Conservation (phyloP, 495 filamentous ascomycete species). For the Penicillium cataractarum region DNA sequence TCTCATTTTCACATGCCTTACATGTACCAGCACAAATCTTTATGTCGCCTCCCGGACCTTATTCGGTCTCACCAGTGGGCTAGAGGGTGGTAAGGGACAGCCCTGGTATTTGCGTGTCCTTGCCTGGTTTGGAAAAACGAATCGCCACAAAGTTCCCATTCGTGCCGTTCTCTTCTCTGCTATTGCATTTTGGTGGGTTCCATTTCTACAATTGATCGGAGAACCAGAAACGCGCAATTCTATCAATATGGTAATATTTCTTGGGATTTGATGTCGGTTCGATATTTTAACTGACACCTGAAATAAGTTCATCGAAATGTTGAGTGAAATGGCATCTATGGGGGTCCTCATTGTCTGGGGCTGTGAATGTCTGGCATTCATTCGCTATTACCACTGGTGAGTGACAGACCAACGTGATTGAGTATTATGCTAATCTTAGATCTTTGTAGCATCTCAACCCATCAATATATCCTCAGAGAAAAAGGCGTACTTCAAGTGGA, state of each 20-base stretch:
- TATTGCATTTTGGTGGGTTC: conserved; percentile 47
- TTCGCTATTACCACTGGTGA: conserved; percentile 44
- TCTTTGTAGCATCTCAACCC: not conserved
- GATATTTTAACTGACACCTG: not conserved
- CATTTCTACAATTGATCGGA: conserved; percentile 31
- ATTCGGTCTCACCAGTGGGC: conserved; percentile 44
- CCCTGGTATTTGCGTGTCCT: conserved; percentile 20
- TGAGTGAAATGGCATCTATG: conserved; percentile 42
- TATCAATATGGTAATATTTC: not conserved
- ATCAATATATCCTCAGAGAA: not conserved
- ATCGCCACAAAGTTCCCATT: conserved; percentile 38
- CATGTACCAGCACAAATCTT: conserved; percentile 42
- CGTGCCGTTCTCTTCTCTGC: conserved; percentile 41
- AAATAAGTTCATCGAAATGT: conserved; percentile 38
- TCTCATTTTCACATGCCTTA: not conserved
- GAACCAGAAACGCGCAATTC: too few species aligned
- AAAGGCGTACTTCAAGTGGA: not conserved
- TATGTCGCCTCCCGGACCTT: conserved; percentile 52
- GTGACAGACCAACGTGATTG: not conserved
- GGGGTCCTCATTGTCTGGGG: conserved; percentile 48
- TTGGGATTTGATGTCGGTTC: too few species aligned
- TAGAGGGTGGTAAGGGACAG: conserved; percentile 24
- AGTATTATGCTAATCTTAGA: not conserved
- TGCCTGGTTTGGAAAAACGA: conserved; percentile 40
- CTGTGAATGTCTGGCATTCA: conserved; percentile 48